Base-by-base conservation (phyloP, 768 basidiomycete species). In the Hericium coralloides region DNA sequence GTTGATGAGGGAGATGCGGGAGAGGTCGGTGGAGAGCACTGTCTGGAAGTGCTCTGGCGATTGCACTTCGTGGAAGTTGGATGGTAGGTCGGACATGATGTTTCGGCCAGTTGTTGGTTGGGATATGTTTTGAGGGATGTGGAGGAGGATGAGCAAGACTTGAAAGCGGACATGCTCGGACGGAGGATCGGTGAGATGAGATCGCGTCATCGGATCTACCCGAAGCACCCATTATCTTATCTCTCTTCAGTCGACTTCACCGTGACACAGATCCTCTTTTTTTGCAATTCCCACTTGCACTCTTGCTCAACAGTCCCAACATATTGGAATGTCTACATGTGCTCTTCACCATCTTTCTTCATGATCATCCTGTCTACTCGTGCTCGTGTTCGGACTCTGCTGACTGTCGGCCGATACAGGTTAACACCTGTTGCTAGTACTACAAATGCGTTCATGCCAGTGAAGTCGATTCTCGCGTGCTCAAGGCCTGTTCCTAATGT, bases 1-100 rank as follows among this genome's bases (percentile, higher is more conserved):
- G 73, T 89, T 92, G 67, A 97, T 83, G 38, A 95, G 75, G 4
- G 94, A 94, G 22, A 95, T 79, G 20, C 89, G 76, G 18, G 79
- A 71, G 37, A 99, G 81, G 71, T 98, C 95, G 20, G 70, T 66
- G 0, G 84, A 85, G 49, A 98, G 82, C 9, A 90, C 70, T 7
- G 73, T 66, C 68, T 91, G 83, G 72, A 98, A 92, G 52, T 91
- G 80, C 1, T 79, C 72, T 1, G 90, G 70, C 3, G 89, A 88
- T 22, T 71, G 67, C 52, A 95, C 78, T 14, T 63, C 63, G 65
- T 74, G 58, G 59, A 78, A 65, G 63, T 83, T 83, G 20, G 67
- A 55, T 53, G 64, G 55, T 8, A 20, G 15, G 43, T 45, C 43
- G 4, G 43, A n/a, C 43, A 45, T 45, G 43, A 12, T 45, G 20